Evolutionary conservation across 208 protist genomes (phyloP).

Genomic region (Blechomonas ayalai): DNA sequence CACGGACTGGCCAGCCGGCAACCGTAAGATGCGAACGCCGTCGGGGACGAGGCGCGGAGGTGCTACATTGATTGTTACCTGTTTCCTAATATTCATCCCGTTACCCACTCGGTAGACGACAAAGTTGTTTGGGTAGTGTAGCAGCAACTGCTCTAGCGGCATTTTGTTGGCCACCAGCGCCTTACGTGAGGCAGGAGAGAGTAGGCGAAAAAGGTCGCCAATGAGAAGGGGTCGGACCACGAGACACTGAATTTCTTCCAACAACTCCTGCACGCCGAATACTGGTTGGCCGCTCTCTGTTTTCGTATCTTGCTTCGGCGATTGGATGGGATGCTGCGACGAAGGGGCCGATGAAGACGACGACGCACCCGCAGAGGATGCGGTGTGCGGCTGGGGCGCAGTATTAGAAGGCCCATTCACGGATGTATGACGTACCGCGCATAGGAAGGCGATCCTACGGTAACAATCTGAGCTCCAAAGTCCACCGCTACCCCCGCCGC

Average conservation of each 20-base stretch:
- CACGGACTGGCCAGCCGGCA: not conserved
- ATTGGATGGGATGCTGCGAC: too few relatives aligned
- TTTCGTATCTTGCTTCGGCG: not conserved
- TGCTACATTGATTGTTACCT: conserved; percentile 6
- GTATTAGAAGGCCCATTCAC: too few relatives aligned
- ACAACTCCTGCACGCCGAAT: conserved; percentile 6
- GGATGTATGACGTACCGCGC: too few relatives aligned
- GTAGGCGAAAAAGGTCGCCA: conserved; percentile 29
- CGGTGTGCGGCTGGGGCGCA: too few relatives aligned
- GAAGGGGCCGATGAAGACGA: too few relatives aligned
- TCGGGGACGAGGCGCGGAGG: conserved; percentile 6
- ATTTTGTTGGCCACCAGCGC: conserved; percentile 26
- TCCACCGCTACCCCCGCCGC: too few relatives aligned
- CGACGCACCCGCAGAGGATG: too few relatives aligned
- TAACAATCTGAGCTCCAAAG: too few relatives aligned
- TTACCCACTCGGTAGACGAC: conserved; percentile 12
- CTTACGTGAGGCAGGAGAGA: conserved; percentile 22
- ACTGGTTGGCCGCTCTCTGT: not conserved
- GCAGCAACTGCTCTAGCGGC: conserved; percentile 50
- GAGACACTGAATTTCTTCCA: conserved; percentile 19
- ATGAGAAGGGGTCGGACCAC: conserved; percentile 18
- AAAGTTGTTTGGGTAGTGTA: conserved; percentile 50
- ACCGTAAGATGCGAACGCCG: conserved; percentile 6
- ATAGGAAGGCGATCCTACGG: too few relatives aligned
- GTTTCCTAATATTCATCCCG: too few relatives aligned